Base-by-base conservation (phyloP, 1,284 basidiomycete genomes). In the Apiotrichum sp. region DNA sequence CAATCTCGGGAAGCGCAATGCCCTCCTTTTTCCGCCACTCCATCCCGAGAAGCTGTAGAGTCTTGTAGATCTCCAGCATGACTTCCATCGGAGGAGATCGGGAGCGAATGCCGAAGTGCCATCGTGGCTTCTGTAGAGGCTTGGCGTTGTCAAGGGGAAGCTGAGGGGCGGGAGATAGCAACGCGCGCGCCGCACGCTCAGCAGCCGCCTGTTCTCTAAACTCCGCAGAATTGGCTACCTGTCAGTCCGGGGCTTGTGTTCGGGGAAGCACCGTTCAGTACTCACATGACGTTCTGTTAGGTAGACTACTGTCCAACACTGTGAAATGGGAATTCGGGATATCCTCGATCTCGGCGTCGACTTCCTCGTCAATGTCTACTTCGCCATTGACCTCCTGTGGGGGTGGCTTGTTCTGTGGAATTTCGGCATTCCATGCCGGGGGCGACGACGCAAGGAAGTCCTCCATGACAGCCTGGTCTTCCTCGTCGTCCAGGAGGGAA, bases 101-200 rank as follows among this genome's bases (percentile, higher is more conserved):
- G 63, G 89, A 93, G 39, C 95, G 83, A 45, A 98, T 98, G 5
- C 96, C 95, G 71, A 98, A 98, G 74, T 98, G 96, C 96, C 96
- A 98, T 69, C 87, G 87, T 11, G 87, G 88, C 60, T 77, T 76
- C 42, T 73, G 69, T 35, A 67, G 64, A 4, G 67, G 66, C 58
- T 73, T 74, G 16, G 33, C 47, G 53, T 65, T 63, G 61, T 66
- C 54, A 29, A 53, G 52, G 33, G 62, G 47, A 1, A 56, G 57
- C 6, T 59, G 47, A 31, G 47, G 44, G 32, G 55, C n/a, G 6
- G 45, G 43, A 6, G 55, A 55, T n/a, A 73, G 58, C 2, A 72
- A 65, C 0, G 67, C 68, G 6, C 64, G 65, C 14, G 76, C 75
- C 5, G 75, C 75, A 13, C 62, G 63, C 56, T 72, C 69, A 1